Evolutionary conservation across 2,329 filamentous ascomycete species (phyloP), one percentile per base, ranked within the genome.

Genomic region (Neoscytalidium dimidiatum): DNA sequence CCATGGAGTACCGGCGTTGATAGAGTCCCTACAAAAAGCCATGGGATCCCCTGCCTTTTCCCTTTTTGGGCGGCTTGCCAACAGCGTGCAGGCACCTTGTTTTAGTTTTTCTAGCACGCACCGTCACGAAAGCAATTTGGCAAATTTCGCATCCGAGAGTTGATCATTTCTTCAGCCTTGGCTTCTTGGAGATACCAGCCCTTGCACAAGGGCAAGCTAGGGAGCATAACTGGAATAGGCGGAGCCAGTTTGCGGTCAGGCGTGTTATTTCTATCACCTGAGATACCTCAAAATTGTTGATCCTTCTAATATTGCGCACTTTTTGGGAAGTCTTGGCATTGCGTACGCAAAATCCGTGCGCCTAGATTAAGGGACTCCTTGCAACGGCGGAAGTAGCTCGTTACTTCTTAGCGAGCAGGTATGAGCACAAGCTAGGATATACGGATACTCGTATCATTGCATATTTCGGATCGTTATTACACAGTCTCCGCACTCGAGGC

Each of bases 261-360:
- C 56, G 41, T 41, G n/a, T 57, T 33, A 33, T 31, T 60, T 60
- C 5, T 28, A 33, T 31, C 28, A 44, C 33, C 41, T 21, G 38
- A 60, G 56, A 60, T 60, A 46, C 56, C 56, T 60, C 56, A 31
- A 60, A 60, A 44, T 46, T 46, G 28, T 31, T 41, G 56, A 33
- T 60, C 26, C n/a, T 31, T 60, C 23, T 60, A 19, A 33, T 33
- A 19, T 56, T 17, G 38, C 38, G 49, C 48, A 11, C 49, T 52
- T 28, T 58, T 58, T 21, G 21, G 31, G 23, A 29, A 19, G 23
- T 4, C 19, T 43, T 58, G 53, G 53, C 53, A 58, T 58, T 58
- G 53, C 53, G 53, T 43, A 58, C 53, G n/a, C 35, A n/a, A 41
- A 28, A 58, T 38, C 52, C 53, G 53, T 58, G 53, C 53, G 35